A percentile compares a stretch with the other conserved stretches of the same genome.
These are phyloP conservation scores for Apiotrichum montevideense DNA, from an alignment of 1,284 basidiomycete species.

Conservation along the genomic window DNA sequence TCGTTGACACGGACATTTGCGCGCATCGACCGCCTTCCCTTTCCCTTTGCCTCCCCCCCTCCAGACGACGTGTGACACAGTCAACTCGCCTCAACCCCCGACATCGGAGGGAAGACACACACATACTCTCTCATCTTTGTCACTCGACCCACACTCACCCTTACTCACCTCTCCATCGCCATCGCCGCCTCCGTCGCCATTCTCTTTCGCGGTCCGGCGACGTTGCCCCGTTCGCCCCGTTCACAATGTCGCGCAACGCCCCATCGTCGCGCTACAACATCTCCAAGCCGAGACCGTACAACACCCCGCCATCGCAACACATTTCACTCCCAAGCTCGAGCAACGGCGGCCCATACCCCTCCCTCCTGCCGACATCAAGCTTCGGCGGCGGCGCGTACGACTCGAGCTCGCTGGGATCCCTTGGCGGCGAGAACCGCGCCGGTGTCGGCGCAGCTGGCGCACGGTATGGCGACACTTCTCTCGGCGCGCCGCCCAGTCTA, in stretches of 20 bases:
- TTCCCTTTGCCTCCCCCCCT: too few species aligned
- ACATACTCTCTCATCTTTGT: too few species aligned
- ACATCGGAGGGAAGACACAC: too few species aligned
- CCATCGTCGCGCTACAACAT: slow-evolving; percentile 32
- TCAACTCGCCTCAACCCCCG: too few species aligned
- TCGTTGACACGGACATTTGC: too few species aligned
- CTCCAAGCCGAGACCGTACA: slow-evolving; percentile 21
- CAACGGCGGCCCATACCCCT: slow-evolving; percentile 20
- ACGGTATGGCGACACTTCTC: background rate
- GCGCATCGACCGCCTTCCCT: too few species aligned
- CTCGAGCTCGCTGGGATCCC: background rate
- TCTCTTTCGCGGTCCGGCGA: background rate
- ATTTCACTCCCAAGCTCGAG: slow-evolving; percentile 2
- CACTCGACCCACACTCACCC: too few species aligned
- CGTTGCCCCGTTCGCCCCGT: too few species aligned
- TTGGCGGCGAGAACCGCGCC: background rate
- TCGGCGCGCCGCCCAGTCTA: background rate
- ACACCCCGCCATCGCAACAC: slow-evolving; percentile 15
- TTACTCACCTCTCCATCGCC: background rate
- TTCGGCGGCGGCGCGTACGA: background rate
- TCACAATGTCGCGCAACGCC: slow-evolving; percentile 19
- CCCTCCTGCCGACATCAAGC: slow-evolving; percentile 6
- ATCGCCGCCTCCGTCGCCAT: background rate
- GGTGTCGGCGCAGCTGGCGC: background rate
- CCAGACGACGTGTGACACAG: too few species aligned